phyloP scores from a whole-genome alignment of 2,329 filamentous ascomycete genomes.

The Claviceps sp. region DNA sequence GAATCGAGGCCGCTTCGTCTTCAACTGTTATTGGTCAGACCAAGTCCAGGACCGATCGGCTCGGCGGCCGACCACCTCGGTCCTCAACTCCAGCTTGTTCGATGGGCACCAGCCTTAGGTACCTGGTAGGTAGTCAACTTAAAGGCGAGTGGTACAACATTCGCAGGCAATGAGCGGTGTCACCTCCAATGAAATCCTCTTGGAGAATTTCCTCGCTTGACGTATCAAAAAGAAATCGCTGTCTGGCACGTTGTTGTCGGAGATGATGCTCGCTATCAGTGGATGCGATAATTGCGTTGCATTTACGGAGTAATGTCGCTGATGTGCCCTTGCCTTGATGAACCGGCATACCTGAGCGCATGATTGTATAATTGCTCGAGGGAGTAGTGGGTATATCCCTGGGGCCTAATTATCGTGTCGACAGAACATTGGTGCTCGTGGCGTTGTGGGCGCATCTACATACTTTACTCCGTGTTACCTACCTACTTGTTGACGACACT shows the following conservation, averaged over 20 bases:
- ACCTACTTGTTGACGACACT: background rate
- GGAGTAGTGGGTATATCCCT: background rate
- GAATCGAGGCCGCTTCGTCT: background rate
- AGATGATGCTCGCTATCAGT: background rate
- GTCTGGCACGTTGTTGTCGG: background rate
- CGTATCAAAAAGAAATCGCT: background rate
- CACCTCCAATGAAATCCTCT: background rate
- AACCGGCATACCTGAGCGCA: background rate
- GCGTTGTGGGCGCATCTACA: background rate
- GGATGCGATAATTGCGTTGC: background rate
- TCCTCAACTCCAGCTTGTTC: background rate
- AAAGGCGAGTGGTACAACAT: background rate
- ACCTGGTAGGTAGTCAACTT: background rate
- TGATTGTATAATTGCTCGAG: background rate
- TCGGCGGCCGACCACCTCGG: background rate
- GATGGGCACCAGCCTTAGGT: background rate
- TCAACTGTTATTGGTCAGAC: background rate
- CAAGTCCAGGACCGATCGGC: background rate
- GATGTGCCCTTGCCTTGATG: background rate
- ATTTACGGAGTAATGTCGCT: background rate
- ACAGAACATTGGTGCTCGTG: background rate
- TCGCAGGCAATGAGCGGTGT: background rate
- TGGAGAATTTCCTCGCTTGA: background rate
- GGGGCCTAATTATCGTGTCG: background rate
- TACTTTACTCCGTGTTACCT: no score